Conservation (phyloP, 306 rosid species). For the Vicia villosa region DNA sequence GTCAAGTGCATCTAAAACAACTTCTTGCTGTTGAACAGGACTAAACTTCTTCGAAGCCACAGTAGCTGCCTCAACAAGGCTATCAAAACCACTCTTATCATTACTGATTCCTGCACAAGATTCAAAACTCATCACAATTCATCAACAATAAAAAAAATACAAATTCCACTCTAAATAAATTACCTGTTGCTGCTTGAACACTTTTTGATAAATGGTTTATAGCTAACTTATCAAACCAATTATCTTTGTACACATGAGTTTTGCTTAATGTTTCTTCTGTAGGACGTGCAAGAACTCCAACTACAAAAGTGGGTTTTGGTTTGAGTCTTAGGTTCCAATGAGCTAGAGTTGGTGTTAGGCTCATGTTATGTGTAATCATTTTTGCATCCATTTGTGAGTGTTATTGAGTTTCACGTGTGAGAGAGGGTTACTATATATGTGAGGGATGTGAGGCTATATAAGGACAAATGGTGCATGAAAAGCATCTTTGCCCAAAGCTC, state of each 20-base stretch:
- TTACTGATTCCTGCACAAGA: constrained; percentile 59
- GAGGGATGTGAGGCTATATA: not conserved
- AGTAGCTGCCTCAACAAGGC: constrained; percentile 75
- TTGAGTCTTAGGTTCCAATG: constrained; percentile 27
- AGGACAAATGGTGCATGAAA: constrained; percentile 34
- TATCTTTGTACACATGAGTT: constrained; percentile 50
- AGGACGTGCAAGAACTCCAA: constrained; percentile 56
- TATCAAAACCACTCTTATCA: constrained; percentile 63
- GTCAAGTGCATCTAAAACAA: constrained; percentile 58
- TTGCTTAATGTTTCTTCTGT: constrained; percentile 37
- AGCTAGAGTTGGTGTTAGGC: constrained; percentile 32
- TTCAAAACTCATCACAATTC: not conserved
- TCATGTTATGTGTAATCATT: constrained; percentile 36
- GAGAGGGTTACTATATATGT: not conserved
- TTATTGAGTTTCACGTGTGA: not conserved
- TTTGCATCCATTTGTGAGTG: constrained; percentile 56
- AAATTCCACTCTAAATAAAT: too few species aligned
- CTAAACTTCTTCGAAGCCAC: constrained; percentile 49
- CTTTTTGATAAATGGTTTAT: constrained; percentile 62
- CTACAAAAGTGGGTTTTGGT: constrained; percentile 31
- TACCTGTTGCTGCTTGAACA: constrained; percentile 79
- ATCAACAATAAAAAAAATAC: too few species aligned
- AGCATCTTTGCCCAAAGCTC: constrained; percentile 22
- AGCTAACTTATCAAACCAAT: constrained; percentile 74
- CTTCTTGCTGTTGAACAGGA: constrained; percentile 49